Conservation (phyloP, 2,329 filamentous ascomycete genomes). For the Alternaria sp. region DNA sequence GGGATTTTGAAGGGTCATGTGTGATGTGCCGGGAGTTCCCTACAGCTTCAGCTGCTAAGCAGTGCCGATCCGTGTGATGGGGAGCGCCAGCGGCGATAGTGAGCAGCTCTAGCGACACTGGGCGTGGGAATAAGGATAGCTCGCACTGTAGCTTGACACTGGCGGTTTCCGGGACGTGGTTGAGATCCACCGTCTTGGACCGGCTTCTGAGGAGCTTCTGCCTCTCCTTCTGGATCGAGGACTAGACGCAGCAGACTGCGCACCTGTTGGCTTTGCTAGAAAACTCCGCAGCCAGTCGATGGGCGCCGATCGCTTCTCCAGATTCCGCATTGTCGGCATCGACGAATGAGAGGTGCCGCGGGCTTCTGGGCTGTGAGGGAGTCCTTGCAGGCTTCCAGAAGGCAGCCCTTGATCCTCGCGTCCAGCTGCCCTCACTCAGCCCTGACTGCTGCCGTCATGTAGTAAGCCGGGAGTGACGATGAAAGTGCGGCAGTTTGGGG, state of each 20-base stretch:
- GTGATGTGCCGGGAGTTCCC: not conserved
- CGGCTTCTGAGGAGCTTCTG: slow-evolving; percentile 1
- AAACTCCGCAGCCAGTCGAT: not conserved
- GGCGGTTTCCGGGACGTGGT: slow-evolving; percentile 2
- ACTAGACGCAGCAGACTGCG: slow-evolving; percentile 4
- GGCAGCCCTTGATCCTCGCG: not conserved
- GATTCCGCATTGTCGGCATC: not conserved
- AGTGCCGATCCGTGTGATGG: slow-evolving; percentile 1
- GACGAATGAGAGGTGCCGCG: slow-evolving; percentile 1
- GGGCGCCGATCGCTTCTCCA: not conserved
- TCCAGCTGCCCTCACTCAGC: not conserved
- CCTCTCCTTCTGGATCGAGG: not conserved
- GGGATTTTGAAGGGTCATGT: slow-evolving; percentile 5
- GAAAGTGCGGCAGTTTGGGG: not conserved
- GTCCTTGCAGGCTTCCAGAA: slow-evolving; percentile 3
- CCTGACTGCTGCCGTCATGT: not conserved
- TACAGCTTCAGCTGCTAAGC: slow-evolving; percentile 3
- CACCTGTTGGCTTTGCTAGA: not conserved
- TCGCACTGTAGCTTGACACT: not conserved
- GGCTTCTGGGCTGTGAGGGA: not conserved
- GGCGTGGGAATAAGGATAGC: not conserved
- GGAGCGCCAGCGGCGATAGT: slow-evolving; percentile 9
- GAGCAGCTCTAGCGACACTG: not conserved
- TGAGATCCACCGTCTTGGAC: not conserved
- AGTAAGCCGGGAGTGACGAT: not conserved